These are phyloP conservation scores for Citrus reticulata DNA, from an alignment of 345 rosid species.

Conservation along the genomic window DNA sequence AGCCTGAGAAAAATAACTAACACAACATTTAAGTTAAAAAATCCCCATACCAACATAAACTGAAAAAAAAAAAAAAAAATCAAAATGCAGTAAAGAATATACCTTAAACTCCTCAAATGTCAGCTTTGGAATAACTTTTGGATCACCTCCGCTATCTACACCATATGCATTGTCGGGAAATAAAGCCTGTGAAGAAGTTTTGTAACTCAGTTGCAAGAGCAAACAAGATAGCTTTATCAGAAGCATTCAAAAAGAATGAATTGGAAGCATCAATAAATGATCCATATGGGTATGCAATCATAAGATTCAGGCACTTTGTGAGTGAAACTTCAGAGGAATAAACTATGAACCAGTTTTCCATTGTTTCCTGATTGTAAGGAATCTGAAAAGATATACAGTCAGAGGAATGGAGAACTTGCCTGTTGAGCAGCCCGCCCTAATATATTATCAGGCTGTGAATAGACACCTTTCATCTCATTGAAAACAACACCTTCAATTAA, in stretches of 20 bases:
- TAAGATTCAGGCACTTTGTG: background rate
- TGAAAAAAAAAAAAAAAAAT: background rate
- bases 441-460: constrained; percentile 96
- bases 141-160: constrained; percentile 99
- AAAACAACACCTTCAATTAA: constrained; percentile 83
- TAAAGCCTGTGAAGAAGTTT: constrained; percentile 56
- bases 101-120: constrained; percentile 93
- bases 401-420: constrained; percentile 39
- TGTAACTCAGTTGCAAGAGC: constrained; percentile 13
- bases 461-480: constrained; percentile 99
- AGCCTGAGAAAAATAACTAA: background rate
- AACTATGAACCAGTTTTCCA: background rate
- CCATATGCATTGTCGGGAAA: constrained; percentile 93
- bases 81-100: constrained; percentile 1
- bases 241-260: background rate
- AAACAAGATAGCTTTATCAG: background rate
- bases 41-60: background rate
- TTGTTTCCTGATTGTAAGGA: background rate
- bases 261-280: background rate
- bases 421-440: constrained; percentile 75
- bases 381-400: background rate
- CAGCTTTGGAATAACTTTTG: constrained; percentile 78
- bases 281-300: background rate
- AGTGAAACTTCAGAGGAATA: background rate
- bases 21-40: background rate